phyloP scores from a whole-genome alignment of 1,139 yeast species.

The Kluyveromyces sp. region DNA sequence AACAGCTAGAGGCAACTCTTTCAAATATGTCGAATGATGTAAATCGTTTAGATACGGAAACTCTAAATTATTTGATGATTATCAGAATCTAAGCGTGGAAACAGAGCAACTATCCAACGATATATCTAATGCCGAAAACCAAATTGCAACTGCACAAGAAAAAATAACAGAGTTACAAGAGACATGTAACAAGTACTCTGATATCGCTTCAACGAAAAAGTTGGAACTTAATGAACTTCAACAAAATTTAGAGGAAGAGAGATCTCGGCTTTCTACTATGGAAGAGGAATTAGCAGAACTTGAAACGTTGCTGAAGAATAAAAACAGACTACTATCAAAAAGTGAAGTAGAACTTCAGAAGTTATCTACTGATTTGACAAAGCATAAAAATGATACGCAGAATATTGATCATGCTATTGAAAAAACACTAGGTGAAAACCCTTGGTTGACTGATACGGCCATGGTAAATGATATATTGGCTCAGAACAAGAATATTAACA shows the following conservation, averaged over 20 bases:
- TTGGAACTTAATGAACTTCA: slow-evolving; percentile 11
- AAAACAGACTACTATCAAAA: slow-evolving; percentile 44
- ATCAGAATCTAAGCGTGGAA: slow-evolving; percentile 63
- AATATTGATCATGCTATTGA: slow-evolving; percentile 40
- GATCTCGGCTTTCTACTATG: slow-evolving; percentile 54
- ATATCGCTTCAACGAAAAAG: slow-evolving; percentile 24
- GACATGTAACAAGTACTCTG: slow-evolving; percentile 30
- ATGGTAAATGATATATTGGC: slow-evolving; percentile 46
- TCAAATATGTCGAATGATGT: slow-evolving; percentile 35
- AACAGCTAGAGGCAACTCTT: slow-evolving; percentile 42
- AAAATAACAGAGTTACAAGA: slow-evolving; percentile 36
- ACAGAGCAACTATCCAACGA: slow-evolving; percentile 63
- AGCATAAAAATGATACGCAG: slow-evolving; percentile 39
- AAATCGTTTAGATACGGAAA: slow-evolving; percentile 31
- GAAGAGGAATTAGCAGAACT: slow-evolving; percentile 74
- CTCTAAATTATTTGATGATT: slow-evolving; percentile 45
- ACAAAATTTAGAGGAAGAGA: slow-evolving; percentile 41
- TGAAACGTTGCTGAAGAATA: slow-evolving; percentile 43
- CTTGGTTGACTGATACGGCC: slow-evolving; percentile 66
- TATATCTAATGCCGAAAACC: slow-evolving; percentile 39
- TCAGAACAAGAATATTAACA: slow-evolving; percentile 55
- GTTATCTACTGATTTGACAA: slow-evolving; percentile 57
- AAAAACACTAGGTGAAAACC: slow-evolving; percentile 46
- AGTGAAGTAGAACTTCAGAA: slow-evolving; percentile 51
- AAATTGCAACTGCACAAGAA: slow-evolving; percentile 32